Evolutionary conservation across 768 basidiomycete species (phyloP), one percentile per base, ranked within the genome.

Genomic region (Leccinellum luteum): DNA sequence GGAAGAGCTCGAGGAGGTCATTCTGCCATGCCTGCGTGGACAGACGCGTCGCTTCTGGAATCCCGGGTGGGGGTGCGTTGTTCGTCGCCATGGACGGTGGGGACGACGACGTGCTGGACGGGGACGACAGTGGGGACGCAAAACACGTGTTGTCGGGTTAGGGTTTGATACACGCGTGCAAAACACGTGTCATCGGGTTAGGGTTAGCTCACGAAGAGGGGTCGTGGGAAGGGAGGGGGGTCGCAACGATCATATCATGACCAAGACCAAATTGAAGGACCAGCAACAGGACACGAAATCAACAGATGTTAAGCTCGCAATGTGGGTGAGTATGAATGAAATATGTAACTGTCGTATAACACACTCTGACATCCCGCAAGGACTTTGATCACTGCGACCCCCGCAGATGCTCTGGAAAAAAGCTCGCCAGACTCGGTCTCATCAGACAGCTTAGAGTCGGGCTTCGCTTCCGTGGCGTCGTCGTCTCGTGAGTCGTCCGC

Each of bases 381-480:
- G 96, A 99, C 69, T 98, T 99, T 74, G 89, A 91, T 69, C 97
- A 99, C 70, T 99, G 97, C 69, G 96, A 99, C 71, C 95, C 96
- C 0, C 86, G 87, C 48, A 77, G 85, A 54, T 90, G 88, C 64
- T 86, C 85, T 4, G 97, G 97, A 4, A 98, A 97, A 78, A 95
- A 92, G 69, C 84, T 99, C 6, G 79, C 92, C 3, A 79, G 97
- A 9, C 80, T 93, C 17, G 90, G 92, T 2, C 75, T 99, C 23
- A 89, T 98, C 69, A 85, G 82, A 58, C 86, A 92, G 54, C 84
- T 99, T 55, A 79, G 84, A 56, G 82, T 98, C 13, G 95, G 95
- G 0, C 79, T 88, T 32, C 81, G 91, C 45, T 98, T 98, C 71
- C 80, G 91, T 67, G 97, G 97, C 8, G 76, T 98, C 48, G 96